Conservation (phyloP, 139 green algal genomes). For the Chlamydomonas sphaeroides region DNA sequence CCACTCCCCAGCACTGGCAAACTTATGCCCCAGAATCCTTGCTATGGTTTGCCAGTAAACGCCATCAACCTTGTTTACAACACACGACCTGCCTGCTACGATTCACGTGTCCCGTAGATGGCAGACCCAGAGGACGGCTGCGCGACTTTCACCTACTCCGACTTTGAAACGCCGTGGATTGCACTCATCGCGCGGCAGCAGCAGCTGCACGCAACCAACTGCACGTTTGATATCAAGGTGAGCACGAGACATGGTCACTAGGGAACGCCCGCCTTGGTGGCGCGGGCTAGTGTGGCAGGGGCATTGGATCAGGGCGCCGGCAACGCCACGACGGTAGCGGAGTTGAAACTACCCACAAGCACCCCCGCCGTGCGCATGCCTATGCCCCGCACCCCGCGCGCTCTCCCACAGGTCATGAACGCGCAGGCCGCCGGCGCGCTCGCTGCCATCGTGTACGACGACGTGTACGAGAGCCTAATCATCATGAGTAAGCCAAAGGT, state of each 20-base stretch:
- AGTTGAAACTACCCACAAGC: too few relatives aligned
- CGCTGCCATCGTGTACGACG: slow-evolving; percentile 85
- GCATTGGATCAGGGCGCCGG: too few relatives aligned
- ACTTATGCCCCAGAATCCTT: too few relatives aligned
- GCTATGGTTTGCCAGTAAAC: not conserved
- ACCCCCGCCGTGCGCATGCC: too few relatives aligned
- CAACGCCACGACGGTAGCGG: too few relatives aligned
- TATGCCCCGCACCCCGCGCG: not conserved
- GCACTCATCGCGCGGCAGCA: slow-evolving; percentile 75
- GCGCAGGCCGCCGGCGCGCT: slow-evolving; percentile 75
- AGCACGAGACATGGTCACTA: too few relatives aligned
- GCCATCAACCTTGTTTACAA: not conserved
- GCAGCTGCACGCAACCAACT: slow-evolving; percentile 56
- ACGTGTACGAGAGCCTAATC: slow-evolving; percentile 72
- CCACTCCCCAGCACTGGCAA: too few relatives aligned
- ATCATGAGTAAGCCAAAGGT: slow-evolving; percentile 82
- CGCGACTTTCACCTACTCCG: slow-evolving; percentile 50
- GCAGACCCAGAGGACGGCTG: slow-evolving; percentile 78
- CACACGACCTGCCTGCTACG: too few relatives aligned
- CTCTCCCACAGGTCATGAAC: slow-evolving; percentile 64
- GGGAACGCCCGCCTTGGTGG: too few relatives aligned
- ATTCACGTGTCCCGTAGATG: slow-evolving; percentile 41
- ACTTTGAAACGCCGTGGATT: slow-evolving; percentile 64
- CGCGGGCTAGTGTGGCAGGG: too few relatives aligned
- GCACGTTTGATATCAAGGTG: slow-evolving; percentile 89